These are phyloP conservation scores for Juncus effusus DNA, from an alignment of 176 grass and related monocot species.

Conservation along the genomic window DNA sequence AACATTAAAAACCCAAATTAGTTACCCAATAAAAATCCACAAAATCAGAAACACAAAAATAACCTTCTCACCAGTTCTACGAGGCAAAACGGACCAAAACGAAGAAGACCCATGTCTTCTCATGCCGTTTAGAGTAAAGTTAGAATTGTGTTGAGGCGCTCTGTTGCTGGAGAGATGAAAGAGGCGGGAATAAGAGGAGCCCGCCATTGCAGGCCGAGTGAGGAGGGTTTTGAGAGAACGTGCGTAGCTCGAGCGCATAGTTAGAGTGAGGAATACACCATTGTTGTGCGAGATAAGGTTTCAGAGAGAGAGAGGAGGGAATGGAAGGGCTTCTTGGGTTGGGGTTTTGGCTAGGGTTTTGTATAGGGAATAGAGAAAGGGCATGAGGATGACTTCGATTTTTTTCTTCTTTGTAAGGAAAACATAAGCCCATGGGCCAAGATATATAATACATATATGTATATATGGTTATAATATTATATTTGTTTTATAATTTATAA, in stretches of 20 bases:
- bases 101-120: conserved; percentile 9
- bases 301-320: neutral
- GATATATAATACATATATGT: no score
- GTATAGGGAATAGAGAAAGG: neutral
- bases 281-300: neutral
- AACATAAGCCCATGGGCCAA: no score
- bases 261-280: conserved; percentile 3
- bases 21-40: conserved; percentile 1
- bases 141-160: neutral
- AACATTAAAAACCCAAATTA: neutral
- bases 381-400: no score
- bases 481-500: no score
- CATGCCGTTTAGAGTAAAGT: neutral
- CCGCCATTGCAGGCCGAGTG: conserved; percentile 19
- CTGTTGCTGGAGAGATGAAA: conserved; percentile 14
- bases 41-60: neutral
- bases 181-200: conserved; percentile 21
- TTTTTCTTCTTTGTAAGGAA: no score
- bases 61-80: conserved; percentile 15
- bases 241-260: conserved; percentile 5
- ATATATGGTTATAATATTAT: no score
- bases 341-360: conserved; percentile 28
- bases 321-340: neutral
- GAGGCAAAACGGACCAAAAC: conserved; percentile 7
- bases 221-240: conserved; percentile 24